Conservation (phyloP, 495 filamentous ascomycete species). For the Chaetomium fimeti region DNA sequence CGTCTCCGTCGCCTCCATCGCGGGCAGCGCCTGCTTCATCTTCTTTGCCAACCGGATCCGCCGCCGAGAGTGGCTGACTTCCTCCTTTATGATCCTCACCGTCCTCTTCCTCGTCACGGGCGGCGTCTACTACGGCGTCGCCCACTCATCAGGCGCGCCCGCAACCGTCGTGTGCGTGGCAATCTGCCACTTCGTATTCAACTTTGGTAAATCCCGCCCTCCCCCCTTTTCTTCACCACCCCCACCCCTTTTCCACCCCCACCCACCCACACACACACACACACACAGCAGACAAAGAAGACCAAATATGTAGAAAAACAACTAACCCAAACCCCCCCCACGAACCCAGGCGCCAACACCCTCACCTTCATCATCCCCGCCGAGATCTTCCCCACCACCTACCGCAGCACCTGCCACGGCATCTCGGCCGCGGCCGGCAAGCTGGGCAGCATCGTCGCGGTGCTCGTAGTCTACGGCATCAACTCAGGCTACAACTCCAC, state of each 20-base stretch:
- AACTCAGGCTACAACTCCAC: constrained; percentile 33
- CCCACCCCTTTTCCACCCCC: neutral
- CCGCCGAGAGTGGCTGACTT: constrained; percentile 41
- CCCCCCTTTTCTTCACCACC: neutral
- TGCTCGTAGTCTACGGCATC: constrained; percentile 52
- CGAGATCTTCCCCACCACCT: constrained; percentile 85
- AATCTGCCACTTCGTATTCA: constrained; percentile 82
- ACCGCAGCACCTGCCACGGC: constrained; percentile 81
- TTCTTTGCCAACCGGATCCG: constrained; percentile 65
- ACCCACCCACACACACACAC: neutral
- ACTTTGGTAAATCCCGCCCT: constrained; percentile 53
- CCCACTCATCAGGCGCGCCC: constrained; percentile 36
- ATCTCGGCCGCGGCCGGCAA: constrained; percentile 85
- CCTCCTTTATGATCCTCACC: constrained; percentile 67
- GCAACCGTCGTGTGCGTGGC: constrained; percentile 65
- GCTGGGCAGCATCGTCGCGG: constrained; percentile 68
- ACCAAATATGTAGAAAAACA: neutral
- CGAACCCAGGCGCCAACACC: constrained; percentile 69
- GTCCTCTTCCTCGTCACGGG: constrained; percentile 75
- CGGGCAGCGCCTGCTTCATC: constrained; percentile 49
- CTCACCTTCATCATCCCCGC: constrained; percentile 92
- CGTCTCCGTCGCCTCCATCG: constrained; percentile 61
- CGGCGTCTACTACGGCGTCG: constrained; percentile 61
- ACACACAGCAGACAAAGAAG: neutral
- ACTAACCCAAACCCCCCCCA: neutral